These are phyloP conservation scores for Diplocarpon rosae DNA, from an alignment of 2,329 filamentous ascomycete genomes.

Conservation along the genomic window DNA sequence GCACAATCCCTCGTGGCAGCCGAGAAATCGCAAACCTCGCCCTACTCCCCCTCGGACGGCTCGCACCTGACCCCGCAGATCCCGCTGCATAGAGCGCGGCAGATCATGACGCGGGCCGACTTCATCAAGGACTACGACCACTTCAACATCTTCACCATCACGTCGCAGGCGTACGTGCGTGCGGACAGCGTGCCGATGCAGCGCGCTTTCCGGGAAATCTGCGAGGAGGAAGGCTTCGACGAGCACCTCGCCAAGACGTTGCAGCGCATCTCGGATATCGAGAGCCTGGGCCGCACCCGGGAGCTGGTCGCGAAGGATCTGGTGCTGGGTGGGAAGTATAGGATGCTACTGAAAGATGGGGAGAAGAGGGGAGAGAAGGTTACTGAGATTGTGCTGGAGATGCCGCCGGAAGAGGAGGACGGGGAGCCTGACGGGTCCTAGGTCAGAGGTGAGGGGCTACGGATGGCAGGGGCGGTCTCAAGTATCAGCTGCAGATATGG, in stretches of 20 bases:
- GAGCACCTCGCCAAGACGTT: conserved; percentile 73
- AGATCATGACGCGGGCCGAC: conserved; percentile 92
- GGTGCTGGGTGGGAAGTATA: conserved; percentile 73
- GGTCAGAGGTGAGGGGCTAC: not conserved
- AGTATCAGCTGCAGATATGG: not conserved
- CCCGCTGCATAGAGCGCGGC: conserved; percentile 69
- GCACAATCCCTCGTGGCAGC: conserved; percentile 83
- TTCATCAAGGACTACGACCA: conserved; percentile 91
- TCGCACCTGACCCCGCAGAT: conserved; percentile 56
- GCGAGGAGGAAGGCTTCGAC: conserved; percentile 64
- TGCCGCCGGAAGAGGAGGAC: conserved; percentile 15
- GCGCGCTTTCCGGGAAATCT: conserved; percentile 79
- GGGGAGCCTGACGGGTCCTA: not conserved
- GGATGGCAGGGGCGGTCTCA: not conserved
- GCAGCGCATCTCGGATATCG: conserved; percentile 81
- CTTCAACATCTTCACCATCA: conserved; percentile 91
- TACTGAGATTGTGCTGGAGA: conserved; percentile 21
- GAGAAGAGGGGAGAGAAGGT: conserved; percentile 18
- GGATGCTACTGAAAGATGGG: conserved; percentile 35
- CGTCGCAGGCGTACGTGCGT: conserved; percentile 73
- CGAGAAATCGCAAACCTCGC: conserved; percentile 40
- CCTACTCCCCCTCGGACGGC: conserved; percentile 8
- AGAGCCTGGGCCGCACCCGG: conserved; percentile 84
- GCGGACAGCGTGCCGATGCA: conserved; percentile 97
- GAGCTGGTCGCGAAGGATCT: conserved; percentile 94